Evolutionary conservation across 805 yeast genomes (phyloP).

Genomic region (Candida railenensis): DNA sequence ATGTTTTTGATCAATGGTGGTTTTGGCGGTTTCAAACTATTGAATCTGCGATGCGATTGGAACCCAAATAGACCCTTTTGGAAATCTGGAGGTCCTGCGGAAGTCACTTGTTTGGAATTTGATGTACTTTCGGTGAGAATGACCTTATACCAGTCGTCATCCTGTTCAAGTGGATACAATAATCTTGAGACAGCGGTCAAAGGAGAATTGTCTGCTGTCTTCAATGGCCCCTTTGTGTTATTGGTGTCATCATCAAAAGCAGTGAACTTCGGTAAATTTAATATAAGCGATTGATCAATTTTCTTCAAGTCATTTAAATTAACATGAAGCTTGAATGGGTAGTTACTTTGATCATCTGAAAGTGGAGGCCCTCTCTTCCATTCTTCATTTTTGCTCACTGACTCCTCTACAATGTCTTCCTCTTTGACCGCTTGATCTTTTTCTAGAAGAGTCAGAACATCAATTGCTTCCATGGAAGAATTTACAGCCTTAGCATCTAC

Average conservation of each 20-base stretch:
- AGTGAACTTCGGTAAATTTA: slow-evolving; percentile 46
- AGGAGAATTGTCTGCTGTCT: slow-evolving; percentile 18
- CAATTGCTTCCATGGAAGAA: slow-evolving; percentile 8
- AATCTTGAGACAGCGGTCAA: slow-evolving; percentile 64
- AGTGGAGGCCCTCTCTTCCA: neutral
- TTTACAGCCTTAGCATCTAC: neutral
- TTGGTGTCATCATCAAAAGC: slow-evolving; percentile 42
- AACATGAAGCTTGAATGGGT: slow-evolving; percentile 48
- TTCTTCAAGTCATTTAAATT: slow-evolving; percentile 41
- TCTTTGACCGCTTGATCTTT: neutral
- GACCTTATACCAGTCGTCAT: slow-evolving; percentile 60
- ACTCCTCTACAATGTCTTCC: neutral
- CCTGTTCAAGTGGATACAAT: slow-evolving; percentile 62
- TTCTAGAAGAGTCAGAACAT: slow-evolving; percentile 21
- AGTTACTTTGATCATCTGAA: slow-evolving; percentile 4
- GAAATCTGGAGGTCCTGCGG: slow-evolving; percentile 33
- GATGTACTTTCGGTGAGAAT: slow-evolving; percentile 41
- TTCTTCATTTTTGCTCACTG: neutral
- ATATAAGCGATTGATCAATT: slow-evolving; percentile 47
- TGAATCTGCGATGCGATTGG: slow-evolving; percentile 52
- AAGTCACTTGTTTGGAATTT: slow-evolving; percentile 8
- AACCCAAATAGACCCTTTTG: slow-evolving; percentile 62
- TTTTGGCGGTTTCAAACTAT: slow-evolving; percentile 77
- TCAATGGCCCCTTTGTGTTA: slow-evolving; percentile 17
- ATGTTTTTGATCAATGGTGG: slow-evolving; percentile 85